phyloP scores from a whole-genome alignment of 1,284 basidiomycete genomes.

The Kalmanozyma brasiliensis region DNA sequence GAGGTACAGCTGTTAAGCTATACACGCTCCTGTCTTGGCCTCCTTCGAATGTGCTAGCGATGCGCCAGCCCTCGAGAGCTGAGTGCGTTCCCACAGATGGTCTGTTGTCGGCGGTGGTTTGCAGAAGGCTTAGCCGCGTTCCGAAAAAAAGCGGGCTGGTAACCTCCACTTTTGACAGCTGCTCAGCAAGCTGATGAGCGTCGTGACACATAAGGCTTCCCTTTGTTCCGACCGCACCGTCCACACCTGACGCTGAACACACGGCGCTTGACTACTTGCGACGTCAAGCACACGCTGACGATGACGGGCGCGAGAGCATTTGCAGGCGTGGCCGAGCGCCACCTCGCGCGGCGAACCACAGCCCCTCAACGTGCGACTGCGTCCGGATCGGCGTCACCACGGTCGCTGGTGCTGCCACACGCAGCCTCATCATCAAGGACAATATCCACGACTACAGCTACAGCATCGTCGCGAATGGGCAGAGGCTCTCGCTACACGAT shows the following conservation, averaged over 20 bases:
- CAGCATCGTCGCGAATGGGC: constrained; percentile 5
- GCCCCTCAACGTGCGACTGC: background rate
- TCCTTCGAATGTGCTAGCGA: no score
- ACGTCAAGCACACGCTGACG: no score
- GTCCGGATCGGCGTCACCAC: background rate
- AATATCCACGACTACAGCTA: background rate
- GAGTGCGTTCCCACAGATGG: no score
- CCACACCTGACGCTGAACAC: no score
- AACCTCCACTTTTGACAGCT: constrained; percentile 22
- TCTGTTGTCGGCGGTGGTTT: no score
- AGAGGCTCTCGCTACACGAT: constrained; percentile 14
- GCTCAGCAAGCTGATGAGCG: constrained; percentile 3
- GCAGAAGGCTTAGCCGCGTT: constrained; percentile 7
- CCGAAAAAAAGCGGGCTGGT: constrained; percentile 2
- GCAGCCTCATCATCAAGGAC: background rate
- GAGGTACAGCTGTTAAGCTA: no score
- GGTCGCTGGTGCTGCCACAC: no score
- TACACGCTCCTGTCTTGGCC: no score
- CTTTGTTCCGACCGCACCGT: background rate
- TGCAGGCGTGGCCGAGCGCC: constrained; percentile 6
- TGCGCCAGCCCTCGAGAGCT: no score
- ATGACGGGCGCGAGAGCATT: constrained; percentile 19
- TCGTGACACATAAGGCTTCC: background rate
- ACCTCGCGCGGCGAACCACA: constrained; percentile 3
- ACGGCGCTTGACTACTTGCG: no score